Evolutionary conservation across 768 basidiomycete genomes (phyloP).

Genomic region (Dendrothele bispora): DNA sequence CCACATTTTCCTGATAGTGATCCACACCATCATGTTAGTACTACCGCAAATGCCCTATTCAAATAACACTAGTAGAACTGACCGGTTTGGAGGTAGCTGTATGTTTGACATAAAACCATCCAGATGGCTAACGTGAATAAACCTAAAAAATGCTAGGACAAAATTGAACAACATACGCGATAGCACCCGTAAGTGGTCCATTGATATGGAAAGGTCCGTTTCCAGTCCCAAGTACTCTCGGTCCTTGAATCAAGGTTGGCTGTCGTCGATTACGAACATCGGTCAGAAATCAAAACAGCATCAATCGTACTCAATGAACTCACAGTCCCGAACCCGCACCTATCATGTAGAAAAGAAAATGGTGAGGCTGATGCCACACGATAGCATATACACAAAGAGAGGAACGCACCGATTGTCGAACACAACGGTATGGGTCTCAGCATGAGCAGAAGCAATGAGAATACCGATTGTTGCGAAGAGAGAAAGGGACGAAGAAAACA

Average conservation of each 20-base stretch:
- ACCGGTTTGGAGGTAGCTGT: constrained; percentile 11
- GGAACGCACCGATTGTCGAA: too few species aligned
- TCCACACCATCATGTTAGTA: neutral
- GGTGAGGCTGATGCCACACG: too few species aligned
- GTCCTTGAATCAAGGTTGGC: constrained; percentile 15
- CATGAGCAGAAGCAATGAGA: neutral
- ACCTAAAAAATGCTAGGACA: neutral
- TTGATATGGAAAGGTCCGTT: constrained; percentile 22
- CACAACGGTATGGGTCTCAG: constrained; percentile 1
- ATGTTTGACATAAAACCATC: too few species aligned
- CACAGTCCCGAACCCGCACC: constrained; percentile 1
- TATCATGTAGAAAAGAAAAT: too few species aligned
- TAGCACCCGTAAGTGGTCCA: constrained; percentile 27
- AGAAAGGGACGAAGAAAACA: too few species aligned
- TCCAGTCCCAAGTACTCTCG: constrained; percentile 26
- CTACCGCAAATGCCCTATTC: neutral
- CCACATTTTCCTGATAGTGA: constrained; percentile 25
- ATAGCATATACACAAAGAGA: too few species aligned
- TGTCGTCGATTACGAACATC: neutral
- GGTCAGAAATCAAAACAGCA: neutral
- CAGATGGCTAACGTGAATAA: neutral
- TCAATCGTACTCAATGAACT: neutral
- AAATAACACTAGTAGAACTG: too few species aligned
- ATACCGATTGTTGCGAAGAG: neutral
- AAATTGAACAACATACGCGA: constrained; percentile 26